These are phyloP conservation scores for Vitis riparia DNA, from an alignment of 164 flowering plant genomes.

Conservation along the genomic window DNA sequence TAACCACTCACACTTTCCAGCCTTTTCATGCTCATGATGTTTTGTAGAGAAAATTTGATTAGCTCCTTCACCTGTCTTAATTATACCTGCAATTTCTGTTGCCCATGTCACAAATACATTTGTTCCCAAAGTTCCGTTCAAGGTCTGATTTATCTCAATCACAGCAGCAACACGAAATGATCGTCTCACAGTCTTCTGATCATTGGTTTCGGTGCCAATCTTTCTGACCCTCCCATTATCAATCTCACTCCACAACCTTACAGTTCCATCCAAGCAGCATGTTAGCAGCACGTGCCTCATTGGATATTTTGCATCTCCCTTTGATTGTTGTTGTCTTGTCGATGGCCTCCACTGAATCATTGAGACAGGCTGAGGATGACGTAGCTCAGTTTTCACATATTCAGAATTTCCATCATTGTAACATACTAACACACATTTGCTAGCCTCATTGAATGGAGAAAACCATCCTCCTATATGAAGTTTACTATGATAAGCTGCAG, in stretches of 20 bases:
- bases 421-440: constrained; percentile 52
- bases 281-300: constrained; percentile 65
- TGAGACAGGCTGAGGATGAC: constrained; percentile 78
- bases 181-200: constrained; percentile 33
- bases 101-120: constrained; percentile 74
- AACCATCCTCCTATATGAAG: constrained; percentile 26
- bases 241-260: constrained; percentile 88
- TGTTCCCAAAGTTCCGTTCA: constrained; percentile 60
- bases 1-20: constrained; percentile 85
- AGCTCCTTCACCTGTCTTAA: constrained; percentile 22
- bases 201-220: constrained; percentile 42
- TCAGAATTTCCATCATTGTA: constrained; percentile 43
- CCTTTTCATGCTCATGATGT: constrained; percentile 31
- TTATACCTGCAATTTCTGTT: constrained; percentile 41
- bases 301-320: constrained; percentile 19
- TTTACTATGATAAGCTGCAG: constrained; percentile 38
- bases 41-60: constrained; percentile 24
- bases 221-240: constrained; percentile 60
- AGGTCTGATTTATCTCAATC: constrained; percentile 64
- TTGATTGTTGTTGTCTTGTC: constrained; percentile 18
- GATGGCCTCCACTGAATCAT: constrained; percentile 91
- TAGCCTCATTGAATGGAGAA: constrained; percentile 20
- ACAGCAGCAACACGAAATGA: constrained; percentile 74
- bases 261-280: constrained; percentile 89
- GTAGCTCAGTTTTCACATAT: constrained; percentile 44